Evolutionary conservation across 805 yeast species (phyloP), one percentile per base, ranked within the genome.

Genomic region (Candida hungchunana): DNA sequence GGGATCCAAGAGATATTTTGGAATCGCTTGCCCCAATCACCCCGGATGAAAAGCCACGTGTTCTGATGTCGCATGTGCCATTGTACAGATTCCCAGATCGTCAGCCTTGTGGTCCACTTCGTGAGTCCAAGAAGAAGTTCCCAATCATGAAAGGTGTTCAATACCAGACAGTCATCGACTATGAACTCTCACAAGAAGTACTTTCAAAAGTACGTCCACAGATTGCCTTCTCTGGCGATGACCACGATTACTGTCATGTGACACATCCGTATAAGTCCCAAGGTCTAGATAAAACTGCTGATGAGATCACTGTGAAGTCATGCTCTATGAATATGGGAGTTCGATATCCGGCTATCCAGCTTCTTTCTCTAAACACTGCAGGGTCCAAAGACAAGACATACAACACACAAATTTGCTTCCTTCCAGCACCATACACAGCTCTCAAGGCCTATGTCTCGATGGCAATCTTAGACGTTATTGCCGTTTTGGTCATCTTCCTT

Each of bases 271-370:
- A 52, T 36, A 22, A 28, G 9, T 26, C 45, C 9, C 54, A 62
- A 40, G 44, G 44, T 0, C 57, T 54, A 1, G 38, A 44, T 0
- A 42, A 46, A 25, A 49, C 44, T 3, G 67, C 76, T 3, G 80
- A 79, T 34, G 98, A 93, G 56, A 77, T 82, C 44, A 86, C 96
- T 0, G 88, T 89, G 19, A 93, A 93, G 58, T 77, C 95, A 4
- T 77, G 82, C 34, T 82, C 96, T 11, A 84, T 93, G 95, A 89
- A 95, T 16, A 84, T 86, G 79, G 97, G 97, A 0, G 78, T 93
- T 19, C 60, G 67, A 34, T 66, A 68, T 35, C 99, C 99, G 0
- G 97, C 95, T 0, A 73, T 88, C 29, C 96, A 93, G 55, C 58
- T 93, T 32, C 59, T 93, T 6, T 77, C 96, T 0, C 65, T 93